These are phyloP conservation scores for Coemansia sp. DNA, from an alignment of 192 early-diverging fungal genomes.

Conservation along the genomic window DNA sequence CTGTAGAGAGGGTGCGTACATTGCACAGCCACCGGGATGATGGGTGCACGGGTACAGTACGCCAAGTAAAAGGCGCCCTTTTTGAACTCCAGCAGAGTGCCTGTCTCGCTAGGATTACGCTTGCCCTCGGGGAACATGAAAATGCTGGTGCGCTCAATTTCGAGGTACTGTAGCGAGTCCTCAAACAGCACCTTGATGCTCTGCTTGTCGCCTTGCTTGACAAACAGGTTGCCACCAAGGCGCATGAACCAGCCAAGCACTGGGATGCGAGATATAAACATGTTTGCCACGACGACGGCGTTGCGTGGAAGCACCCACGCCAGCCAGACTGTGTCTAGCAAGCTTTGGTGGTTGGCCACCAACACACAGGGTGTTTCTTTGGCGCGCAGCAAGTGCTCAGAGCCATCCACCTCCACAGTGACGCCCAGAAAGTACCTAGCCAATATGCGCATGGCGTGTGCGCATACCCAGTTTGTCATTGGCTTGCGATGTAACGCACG, in stretches of 20 bases:
- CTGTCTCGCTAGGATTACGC: slow-evolving; percentile 68
- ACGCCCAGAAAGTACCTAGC: slow-evolving; percentile 59
- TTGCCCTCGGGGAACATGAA: slow-evolving; percentile 94
- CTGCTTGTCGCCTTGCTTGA: slow-evolving; percentile 76
- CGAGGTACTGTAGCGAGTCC: slow-evolving; percentile 70
- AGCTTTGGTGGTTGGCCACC: slow-evolving; percentile 86
- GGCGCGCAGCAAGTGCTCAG: slow-evolving; percentile 56
- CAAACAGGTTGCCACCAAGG: slow-evolving; percentile 81
- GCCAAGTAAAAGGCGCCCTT: slow-evolving; percentile 97
- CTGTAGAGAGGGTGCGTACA: slow-evolving; percentile 56
- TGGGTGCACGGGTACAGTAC: slow-evolving; percentile 77
- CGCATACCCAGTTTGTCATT: slow-evolving; percentile 62
- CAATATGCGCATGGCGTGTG: slow-evolving; percentile 55
- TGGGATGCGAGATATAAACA: slow-evolving; percentile 65
- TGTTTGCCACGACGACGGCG: slow-evolving; percentile 70
- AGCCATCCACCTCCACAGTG: slow-evolving; percentile 59
- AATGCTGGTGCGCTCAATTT: slow-evolving; percentile 71
- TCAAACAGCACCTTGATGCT: slow-evolving; percentile 76
- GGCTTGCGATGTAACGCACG: slow-evolving; percentile 26
- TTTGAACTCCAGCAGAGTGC: slow-evolving; percentile 85
- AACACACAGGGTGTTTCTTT: slow-evolving; percentile 60
- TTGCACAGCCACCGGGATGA: slow-evolving; percentile 85
- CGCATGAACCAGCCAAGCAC: slow-evolving; percentile 77
- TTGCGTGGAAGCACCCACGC: slow-evolving; percentile 64
- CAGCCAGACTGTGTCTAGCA: slow-evolving; percentile 71